Conservation (phyloP, 148 eudicot species). For the Bassia scoparia region DNA sequence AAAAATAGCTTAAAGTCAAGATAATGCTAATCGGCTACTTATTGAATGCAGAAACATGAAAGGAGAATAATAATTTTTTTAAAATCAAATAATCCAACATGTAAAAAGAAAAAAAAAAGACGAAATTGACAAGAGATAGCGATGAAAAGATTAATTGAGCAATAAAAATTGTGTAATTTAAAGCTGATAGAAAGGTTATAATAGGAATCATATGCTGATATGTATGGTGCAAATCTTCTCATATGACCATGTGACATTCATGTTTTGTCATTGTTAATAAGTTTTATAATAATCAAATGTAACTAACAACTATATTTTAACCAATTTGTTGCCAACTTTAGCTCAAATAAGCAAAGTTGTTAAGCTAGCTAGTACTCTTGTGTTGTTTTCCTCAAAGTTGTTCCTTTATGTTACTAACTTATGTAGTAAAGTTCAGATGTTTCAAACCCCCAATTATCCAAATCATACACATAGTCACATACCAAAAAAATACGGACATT, state of each 20-base stretch:
- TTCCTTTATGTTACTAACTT: not conserved
- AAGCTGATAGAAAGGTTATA: constrained; percentile 20
- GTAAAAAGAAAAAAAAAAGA: not conserved
- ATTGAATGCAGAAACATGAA: not conserved
- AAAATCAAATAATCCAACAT: not conserved
- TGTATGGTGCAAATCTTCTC: constrained; percentile 4
- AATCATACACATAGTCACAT: too few relatives aligned
- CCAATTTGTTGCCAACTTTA: not conserved
- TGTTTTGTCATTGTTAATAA: not conserved
- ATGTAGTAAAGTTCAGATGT: not conserved
- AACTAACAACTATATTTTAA: not conserved
- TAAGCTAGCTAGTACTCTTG: not conserved
- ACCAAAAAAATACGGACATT: not conserved
- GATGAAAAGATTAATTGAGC: not conserved
- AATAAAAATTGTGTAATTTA: not conserved
- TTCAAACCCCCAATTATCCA: not conserved
- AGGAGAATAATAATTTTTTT: too few relatives aligned
- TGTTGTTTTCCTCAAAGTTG: not conserved
- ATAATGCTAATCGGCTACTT: not conserved
- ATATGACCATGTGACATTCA: constrained; percentile 20
- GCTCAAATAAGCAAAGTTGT: not conserved
- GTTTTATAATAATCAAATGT: not conserved
- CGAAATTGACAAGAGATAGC: constrained; percentile 12
- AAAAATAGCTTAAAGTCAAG: too few relatives aligned
- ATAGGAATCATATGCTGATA: not conserved